Evolutionary conservation across 2,329 filamentous ascomycete species (phyloP).

Genomic region (Ambrosiella beaveri): DNA sequence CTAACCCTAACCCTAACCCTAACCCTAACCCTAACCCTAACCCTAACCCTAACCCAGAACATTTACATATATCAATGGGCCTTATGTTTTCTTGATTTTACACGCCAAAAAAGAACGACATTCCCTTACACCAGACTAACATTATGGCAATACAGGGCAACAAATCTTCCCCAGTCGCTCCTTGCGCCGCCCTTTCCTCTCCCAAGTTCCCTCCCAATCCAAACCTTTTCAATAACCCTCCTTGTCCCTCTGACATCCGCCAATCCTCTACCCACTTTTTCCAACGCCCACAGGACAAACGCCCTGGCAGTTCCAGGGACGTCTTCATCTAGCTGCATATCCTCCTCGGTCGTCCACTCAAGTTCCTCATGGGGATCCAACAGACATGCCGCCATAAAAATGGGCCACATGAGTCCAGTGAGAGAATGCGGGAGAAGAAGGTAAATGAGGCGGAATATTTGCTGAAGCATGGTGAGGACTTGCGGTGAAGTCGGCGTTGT

Average conservation of each 20-base stretch:
- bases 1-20: conserved; percentile 12
- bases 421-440: conserved; percentile 19
- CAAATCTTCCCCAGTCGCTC: conserved; percentile 25
- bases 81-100: not conserved
- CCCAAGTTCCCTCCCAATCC: conserved; percentile 24
- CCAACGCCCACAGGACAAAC: conserved; percentile 22
- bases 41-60: conserved; percentile 3
- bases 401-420: conserved; percentile 24
- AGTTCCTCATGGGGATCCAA: conserved; percentile 22
- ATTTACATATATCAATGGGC: not conserved
- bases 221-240: conserved; percentile 27
- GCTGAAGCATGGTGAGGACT: conserved; percentile 16
- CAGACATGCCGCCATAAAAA: conserved; percentile 27
- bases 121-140: conserved; percentile 23
- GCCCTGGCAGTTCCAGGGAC: conserved; percentile 20
- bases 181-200: not conserved
- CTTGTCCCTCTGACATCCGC: conserved; percentile 25
- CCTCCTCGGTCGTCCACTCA: conserved; percentile 16
- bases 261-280: conserved; percentile 22
- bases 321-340: conserved; percentile 8
- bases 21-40: conserved; percentile 10
- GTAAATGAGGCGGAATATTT: conserved; percentile 21
- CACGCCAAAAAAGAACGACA: not conserved
- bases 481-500: conserved; percentile 22
- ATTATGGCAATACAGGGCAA: conserved; percentile 24